These are phyloP conservation scores for Zygoascus meyerae DNA, from an alignment of 1,139 yeast species.

Conservation along the genomic window DNA sequence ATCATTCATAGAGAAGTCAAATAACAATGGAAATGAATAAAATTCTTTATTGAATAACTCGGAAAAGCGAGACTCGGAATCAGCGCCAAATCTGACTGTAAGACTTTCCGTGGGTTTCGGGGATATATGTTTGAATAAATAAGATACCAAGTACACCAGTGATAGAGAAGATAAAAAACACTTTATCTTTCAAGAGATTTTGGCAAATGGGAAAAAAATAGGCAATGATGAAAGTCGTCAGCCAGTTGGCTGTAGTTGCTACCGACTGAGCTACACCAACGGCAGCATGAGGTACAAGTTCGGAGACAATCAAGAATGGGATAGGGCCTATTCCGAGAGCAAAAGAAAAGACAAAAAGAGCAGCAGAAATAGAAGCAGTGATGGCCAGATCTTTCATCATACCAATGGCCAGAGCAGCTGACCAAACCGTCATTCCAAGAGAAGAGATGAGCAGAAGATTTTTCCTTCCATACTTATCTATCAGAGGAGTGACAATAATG, in stretches of 20 bases:
- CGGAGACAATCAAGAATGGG: conserved; percentile 85
- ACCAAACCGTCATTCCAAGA: conserved; percentile 59
- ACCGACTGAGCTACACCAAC: conserved; percentile 86
- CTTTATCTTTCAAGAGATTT: conserved; percentile 62
- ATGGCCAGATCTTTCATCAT: conserved; percentile 46
- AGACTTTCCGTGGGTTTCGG: conserved; percentile 74
- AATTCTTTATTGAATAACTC: no score
- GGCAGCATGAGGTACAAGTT: conserved; percentile 74
- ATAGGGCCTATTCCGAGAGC: conserved; percentile 94
- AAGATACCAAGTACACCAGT: conserved; percentile 21
- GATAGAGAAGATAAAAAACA: conserved; percentile 65
- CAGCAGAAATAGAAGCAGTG: conserved; percentile 60
- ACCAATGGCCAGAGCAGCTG: conserved; percentile 62
- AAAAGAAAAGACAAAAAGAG: conserved; percentile 71
- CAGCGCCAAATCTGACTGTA: conserved; percentile 36
- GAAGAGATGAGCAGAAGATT: conserved; percentile 64
- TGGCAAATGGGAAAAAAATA: conserved; percentile 71
- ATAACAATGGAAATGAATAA: background rate
- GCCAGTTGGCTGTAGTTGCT: conserved; percentile 89
- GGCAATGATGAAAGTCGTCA: conserved; percentile 80
- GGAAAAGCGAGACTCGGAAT: no score
- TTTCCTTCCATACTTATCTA: conserved; percentile 72
- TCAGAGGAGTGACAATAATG: conserved; percentile 59
- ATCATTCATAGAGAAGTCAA: background rate
- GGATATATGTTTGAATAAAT: conserved; percentile 39